Percentiles rank a stretch among this genome's conserved stretches.
These are phyloP conservation scores for Coemansia pectinata DNA, from an alignment of 192 early-diverging fungal genomes.

Conservation along the genomic window DNA sequence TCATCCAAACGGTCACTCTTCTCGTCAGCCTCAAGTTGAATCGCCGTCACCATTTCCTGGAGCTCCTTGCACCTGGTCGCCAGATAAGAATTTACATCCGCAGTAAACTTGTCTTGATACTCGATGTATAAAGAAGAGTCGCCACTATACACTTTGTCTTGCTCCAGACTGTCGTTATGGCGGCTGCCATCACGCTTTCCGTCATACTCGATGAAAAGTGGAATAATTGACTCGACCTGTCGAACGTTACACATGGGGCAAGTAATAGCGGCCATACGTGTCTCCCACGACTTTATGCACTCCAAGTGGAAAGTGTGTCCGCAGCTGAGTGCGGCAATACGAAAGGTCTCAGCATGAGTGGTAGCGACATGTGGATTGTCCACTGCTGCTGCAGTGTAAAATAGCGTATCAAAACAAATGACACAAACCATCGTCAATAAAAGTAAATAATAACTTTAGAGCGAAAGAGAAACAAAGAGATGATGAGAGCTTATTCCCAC, in stretches of 20 bases:
- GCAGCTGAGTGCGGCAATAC: background rate
- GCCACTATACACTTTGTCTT: background rate
- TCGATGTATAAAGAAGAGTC: background rate
- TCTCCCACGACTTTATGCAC: background rate
- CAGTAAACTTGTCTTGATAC: background rate
- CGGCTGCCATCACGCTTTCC: background rate
- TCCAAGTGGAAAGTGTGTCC: slow-evolving; percentile 1
- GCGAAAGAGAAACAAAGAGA: background rate
- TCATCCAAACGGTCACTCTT: background rate
- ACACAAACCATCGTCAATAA: background rate
- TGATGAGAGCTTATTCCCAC: background rate
- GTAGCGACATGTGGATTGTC: background rate
- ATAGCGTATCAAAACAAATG: background rate
- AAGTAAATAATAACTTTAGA: background rate
- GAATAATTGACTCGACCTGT: background rate
- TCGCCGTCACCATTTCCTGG: background rate
- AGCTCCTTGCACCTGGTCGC: background rate
- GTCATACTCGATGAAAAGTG: background rate
- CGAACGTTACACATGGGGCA: background rate
- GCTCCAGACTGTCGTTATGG: background rate
- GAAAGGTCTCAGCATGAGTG: background rate
- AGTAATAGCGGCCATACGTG: background rate
- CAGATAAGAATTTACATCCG: background rate
- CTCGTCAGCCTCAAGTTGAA: background rate
- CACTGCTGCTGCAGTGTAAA: background rate